These are phyloP conservation scores for Astrocystis sublimbata DNA, from an alignment of 495 filamentous ascomycete species.

Conservation along the genomic window DNA sequence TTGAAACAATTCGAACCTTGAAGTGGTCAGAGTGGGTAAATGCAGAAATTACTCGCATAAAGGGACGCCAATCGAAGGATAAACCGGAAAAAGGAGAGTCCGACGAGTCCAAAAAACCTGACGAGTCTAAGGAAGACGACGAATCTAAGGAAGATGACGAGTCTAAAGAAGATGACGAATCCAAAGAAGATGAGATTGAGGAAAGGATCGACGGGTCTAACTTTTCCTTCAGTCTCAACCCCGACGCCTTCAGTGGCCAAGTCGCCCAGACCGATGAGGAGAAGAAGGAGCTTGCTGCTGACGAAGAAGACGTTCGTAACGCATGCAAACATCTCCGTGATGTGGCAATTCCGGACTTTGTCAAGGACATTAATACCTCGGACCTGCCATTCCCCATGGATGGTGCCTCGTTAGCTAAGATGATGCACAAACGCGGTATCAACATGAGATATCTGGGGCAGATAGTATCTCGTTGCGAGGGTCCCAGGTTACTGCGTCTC, in stretches of 20 bases:
- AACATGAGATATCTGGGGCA: slow-evolving; percentile 94
- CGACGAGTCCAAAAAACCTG: slow-evolving; percentile 24
- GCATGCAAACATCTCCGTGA: slow-evolving; percentile 77
- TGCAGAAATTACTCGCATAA: slow-evolving; percentile 61
- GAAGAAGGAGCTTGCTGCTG: slow-evolving; percentile 77
- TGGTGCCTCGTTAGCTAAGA: slow-evolving; percentile 80
- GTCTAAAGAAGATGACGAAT: slow-evolving; percentile 35
- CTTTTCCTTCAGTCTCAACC: slow-evolving; percentile 88
- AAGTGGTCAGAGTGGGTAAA: slow-evolving; percentile 88
- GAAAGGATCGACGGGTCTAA: slow-evolving; percentile 76
- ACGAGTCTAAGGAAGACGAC: slow-evolving; percentile 26
- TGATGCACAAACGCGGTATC: slow-evolving; percentile 96
- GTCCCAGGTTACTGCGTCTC: slow-evolving; percentile 72
- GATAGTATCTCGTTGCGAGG: slow-evolving; percentile 68
- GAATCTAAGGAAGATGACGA: slow-evolving; percentile 24
- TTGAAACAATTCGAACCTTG: slow-evolving; percentile 77
- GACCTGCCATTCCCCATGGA: slow-evolving; percentile 99
- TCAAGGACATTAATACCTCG: slow-evolving; percentile 84
- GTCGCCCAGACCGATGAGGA: slow-evolving; percentile 86
- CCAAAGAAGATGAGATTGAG: slow-evolving; percentile 31
- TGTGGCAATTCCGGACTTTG: slow-evolving; percentile 67
- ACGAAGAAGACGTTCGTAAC: slow-evolving; percentile 85
- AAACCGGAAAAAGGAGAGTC: slow-evolving; percentile 24
- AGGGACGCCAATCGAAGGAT: slow-evolving; percentile 47
- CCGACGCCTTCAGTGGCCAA: slow-evolving; percentile 93